Evolutionary conservation across 2,329 filamentous ascomycete genomes (phyloP).

Genomic region (Fusarium sp.): DNA sequence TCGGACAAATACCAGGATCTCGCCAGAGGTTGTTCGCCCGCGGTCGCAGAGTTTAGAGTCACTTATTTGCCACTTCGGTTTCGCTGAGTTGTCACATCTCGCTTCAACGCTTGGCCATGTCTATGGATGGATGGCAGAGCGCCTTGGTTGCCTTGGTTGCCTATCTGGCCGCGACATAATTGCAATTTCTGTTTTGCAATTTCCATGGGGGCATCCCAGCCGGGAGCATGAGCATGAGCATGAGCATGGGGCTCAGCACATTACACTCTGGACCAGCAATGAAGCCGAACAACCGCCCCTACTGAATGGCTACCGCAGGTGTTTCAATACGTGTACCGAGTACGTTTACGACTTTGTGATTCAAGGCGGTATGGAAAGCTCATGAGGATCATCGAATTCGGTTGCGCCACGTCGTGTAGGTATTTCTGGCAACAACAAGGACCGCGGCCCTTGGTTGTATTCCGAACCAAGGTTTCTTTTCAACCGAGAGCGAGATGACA

Average conservation of each 20-base stretch:
- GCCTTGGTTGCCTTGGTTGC: background rate
- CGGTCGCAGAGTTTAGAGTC: constrained; percentile 8
- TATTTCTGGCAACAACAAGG: background rate
- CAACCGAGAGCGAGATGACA: background rate
- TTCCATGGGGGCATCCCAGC: constrained; percentile 25
- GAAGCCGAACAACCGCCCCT: background rate
- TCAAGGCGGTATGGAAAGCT: constrained; percentile 17
- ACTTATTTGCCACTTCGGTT: constrained; percentile 8
- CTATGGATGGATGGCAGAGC: background rate
- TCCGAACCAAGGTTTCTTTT: background rate
- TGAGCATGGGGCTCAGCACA: background rate
- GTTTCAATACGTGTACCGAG: background rate
- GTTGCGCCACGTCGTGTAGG: constrained; percentile 8
- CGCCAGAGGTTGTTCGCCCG: constrained; percentile 5
- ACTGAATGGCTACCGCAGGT: background rate
- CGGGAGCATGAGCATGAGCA: background rate
- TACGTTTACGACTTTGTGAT: constrained; percentile 12
- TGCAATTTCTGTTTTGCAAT: background rate
- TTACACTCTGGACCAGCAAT: background rate
- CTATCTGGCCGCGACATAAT: background rate
- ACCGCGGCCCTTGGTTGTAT: background rate
- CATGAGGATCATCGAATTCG: constrained; percentile 24
- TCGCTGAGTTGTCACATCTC: constrained; percentile 35
- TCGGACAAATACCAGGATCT: constrained; percentile 14
- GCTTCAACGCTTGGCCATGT: constrained; percentile 18